Evolutionary conservation across 495 filamentous ascomycete species (phyloP).

Genomic region (Schizothecium vesticola): DNA sequence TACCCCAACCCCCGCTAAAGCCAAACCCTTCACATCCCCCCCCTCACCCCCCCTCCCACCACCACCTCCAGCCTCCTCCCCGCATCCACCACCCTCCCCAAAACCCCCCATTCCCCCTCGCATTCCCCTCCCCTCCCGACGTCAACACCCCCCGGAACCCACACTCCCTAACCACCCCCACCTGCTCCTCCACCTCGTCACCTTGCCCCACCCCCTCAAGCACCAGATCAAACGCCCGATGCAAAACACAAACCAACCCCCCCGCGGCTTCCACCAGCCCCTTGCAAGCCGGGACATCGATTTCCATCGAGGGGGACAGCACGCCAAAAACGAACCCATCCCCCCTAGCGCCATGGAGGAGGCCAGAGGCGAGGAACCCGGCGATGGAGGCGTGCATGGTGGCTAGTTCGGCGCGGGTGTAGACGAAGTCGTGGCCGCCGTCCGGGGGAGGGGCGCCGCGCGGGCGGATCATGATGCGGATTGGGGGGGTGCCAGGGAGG

Average conservation of each 20-base stretch:
- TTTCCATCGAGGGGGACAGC: slow-evolving; percentile 14
- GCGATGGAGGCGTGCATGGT: slow-evolving; percentile 28
- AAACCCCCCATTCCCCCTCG: slow-evolving; percentile 19
- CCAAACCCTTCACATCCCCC: slow-evolving; percentile 23
- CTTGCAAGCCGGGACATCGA: slow-evolving; percentile 23
- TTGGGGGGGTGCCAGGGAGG: slow-evolving; percentile 12
- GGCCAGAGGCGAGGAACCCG: slow-evolving; percentile 21
- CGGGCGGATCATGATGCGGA: slow-evolving; percentile 45
- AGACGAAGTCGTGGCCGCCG: slow-evolving; percentile 33
- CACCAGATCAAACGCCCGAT: slow-evolving; percentile 41
- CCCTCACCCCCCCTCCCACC: slow-evolving; percentile 39
- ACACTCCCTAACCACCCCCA: slow-evolving; percentile 23
- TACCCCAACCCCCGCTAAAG: slow-evolving; percentile 1
- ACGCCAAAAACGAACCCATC: slow-evolving; percentile 47
- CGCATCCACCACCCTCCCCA: slow-evolving; percentile 26
- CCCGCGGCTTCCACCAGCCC: slow-evolving; percentile 23
- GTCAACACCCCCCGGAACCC: slow-evolving; percentile 39
- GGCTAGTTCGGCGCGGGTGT: slow-evolving; percentile 29
- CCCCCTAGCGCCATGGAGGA: slow-evolving; percentile 21
- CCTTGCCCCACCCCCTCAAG: slow-evolving; percentile 2
- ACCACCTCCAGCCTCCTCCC: slow-evolving; percentile 28
- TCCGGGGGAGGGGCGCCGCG: slow-evolving; percentile 23
- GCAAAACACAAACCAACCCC: slow-evolving; percentile 31
- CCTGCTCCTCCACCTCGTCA: slow-evolving; percentile 13
- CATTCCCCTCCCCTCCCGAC: slow-evolving; percentile 33